These are phyloP conservation scores for Chlamydomonas asymmetrica DNA, from an alignment of 139 green algal species.

Conservation along the genomic window DNA sequence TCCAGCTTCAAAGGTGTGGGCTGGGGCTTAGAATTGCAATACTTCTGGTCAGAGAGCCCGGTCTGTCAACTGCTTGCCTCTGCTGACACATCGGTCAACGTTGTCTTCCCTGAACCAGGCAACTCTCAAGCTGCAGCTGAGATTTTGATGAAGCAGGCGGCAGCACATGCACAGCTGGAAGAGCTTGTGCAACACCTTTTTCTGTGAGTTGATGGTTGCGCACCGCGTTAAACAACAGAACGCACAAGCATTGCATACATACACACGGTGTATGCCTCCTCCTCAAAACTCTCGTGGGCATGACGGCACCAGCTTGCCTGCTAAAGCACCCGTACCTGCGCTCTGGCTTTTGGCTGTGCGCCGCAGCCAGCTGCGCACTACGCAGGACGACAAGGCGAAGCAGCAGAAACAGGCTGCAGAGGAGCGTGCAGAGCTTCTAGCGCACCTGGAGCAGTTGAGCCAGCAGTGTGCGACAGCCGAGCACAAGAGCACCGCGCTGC, in stretches of 20 bases:
- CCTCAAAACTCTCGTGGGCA: no score
- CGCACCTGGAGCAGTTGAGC: constrained; percentile 24
- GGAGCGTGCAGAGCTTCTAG: constrained; percentile 23
- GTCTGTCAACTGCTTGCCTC: neutral
- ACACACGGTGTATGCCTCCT: no score
- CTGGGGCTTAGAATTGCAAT: neutral
- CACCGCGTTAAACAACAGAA: no score
- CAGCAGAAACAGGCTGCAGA: constrained; percentile 29
- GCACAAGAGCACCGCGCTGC: constrained; percentile 20
- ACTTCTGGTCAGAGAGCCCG: neutral
- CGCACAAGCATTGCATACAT: no score
- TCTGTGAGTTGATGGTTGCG: constrained; percentile 2
- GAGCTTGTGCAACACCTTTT: constrained; percentile 24
- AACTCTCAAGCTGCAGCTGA: constrained; percentile 34
- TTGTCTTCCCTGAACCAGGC: neutral
- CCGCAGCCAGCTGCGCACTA: constrained; percentile 19
- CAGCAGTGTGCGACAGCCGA: constrained; percentile 25
- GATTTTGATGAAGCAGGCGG: constrained; percentile 36
- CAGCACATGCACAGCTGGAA: constrained; percentile 13
- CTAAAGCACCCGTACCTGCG: no score
- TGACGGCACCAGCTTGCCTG: no score
- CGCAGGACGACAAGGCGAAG: constrained; percentile 8
- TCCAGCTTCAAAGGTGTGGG: neutral
- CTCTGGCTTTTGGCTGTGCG: no score
- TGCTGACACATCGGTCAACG: neutral